Evolutionary conservation across 805 yeast species (phyloP).

Genomic region (Komagataella kurtzmanii): DNA sequence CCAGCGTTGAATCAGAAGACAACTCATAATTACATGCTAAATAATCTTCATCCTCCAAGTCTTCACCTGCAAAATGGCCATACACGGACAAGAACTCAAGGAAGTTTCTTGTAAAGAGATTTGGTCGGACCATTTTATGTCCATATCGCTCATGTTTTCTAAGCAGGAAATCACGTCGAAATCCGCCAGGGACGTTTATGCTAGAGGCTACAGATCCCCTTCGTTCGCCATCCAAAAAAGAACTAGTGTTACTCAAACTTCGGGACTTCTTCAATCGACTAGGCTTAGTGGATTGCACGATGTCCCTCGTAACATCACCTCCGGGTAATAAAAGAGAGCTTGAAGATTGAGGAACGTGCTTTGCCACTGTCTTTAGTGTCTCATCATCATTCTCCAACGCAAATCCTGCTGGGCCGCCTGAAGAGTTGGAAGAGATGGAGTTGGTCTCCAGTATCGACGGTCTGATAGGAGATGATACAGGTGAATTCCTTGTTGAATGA

Average conservation of each 20-base stretch:
- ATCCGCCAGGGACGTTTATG: conserved; percentile 71
- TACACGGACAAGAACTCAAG: conserved; percentile 66
- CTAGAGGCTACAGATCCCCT: conserved; percentile 56
- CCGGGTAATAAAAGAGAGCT: conserved; percentile 27
- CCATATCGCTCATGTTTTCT: conserved; percentile 12
- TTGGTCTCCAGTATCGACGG: background rate
- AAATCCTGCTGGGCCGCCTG: background rate
- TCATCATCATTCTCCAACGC: background rate
- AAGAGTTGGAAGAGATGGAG: background rate
- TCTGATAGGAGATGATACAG: background rate
- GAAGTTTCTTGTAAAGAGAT: conserved; percentile 56
- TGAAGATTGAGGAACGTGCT: conserved; percentile 1
- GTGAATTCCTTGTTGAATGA: background rate
- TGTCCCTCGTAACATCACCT: conserved; percentile 38
- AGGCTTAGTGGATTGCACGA: conserved; percentile 17
- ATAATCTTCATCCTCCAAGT: conserved; percentile 55
- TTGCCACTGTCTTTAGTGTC: background rate
- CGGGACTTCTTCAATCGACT: conserved; percentile 11
- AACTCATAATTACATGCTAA: conserved; percentile 33
- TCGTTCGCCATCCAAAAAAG: conserved; percentile 20
- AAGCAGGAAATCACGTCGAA: conserved; percentile 55
- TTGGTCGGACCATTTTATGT: conserved; percentile 18
- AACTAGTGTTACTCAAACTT: conserved; percentile 15
- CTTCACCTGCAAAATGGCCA: conserved; percentile 83
- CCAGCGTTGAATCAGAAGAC: conserved; percentile 10